Evolutionary conservation across 225 moss, liverwort and hornwort genomes (phyloP).

Genomic region (Sphagnum tenellum): DNA sequence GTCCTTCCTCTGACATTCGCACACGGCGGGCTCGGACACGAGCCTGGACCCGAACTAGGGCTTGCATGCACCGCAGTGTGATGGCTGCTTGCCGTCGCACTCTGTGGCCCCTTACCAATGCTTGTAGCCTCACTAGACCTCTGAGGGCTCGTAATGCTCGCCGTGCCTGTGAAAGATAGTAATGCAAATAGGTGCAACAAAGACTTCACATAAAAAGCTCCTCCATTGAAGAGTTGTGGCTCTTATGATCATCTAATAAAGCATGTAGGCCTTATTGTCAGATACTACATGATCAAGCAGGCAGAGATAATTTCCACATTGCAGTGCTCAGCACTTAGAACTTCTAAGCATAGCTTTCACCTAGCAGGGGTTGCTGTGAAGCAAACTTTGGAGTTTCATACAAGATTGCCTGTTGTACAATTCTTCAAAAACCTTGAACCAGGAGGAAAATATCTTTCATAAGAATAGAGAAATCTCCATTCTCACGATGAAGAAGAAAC

Average conservation of each 20-base stretch:
- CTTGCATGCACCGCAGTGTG: constrained; percentile 46
- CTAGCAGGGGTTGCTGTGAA: not conserved
- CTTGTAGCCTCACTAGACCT: constrained; percentile 43
- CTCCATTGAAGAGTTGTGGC: not conserved
- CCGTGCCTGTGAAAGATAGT: constrained; percentile 26
- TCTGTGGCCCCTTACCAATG: constrained; percentile 42
- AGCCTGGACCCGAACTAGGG: constrained; percentile 41
- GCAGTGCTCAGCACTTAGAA: not conserved
- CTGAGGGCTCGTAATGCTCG: constrained; percentile 31
- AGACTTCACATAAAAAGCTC: not conserved
- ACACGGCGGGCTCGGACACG: constrained; percentile 37
- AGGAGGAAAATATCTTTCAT: too few species aligned
- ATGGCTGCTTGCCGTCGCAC: constrained; percentile 36
- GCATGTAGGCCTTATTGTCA: not conserved
- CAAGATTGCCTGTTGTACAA: not conserved
- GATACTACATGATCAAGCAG: not conserved
- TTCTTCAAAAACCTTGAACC: too few species aligned
- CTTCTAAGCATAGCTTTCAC: not conserved
- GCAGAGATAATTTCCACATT: not conserved
- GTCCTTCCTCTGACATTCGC: constrained; percentile 55
- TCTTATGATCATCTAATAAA: not conserved
- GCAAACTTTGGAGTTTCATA: not conserved
- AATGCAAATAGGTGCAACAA: not conserved
- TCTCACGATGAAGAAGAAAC: too few species aligned
- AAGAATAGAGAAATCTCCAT: too few species aligned